Conservation (phyloP, 2,329 filamentous ascomycete genomes). For the Scedosporium dehoogii region DNA sequence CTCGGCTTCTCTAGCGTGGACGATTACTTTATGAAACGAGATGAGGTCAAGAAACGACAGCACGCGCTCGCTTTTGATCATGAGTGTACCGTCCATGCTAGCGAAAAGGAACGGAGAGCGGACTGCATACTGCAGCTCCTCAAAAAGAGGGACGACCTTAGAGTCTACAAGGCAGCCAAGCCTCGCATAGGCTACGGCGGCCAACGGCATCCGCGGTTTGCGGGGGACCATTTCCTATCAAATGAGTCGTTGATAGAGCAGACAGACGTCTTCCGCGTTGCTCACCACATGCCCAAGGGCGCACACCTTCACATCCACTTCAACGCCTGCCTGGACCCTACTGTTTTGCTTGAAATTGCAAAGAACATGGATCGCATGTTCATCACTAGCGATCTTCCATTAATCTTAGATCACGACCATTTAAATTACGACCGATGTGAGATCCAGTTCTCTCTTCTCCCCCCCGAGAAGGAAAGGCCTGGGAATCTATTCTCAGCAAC, state of each 20-base stretch:
- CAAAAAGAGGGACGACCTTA: constrained; percentile 22
- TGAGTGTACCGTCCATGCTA: constrained; percentile 20
- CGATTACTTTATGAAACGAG: constrained; percentile 22
- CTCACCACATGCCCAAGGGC: constrained; percentile 57
- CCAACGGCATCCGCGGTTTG: constrained; percentile 33
- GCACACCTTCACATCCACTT: constrained; percentile 67
- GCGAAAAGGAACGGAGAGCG: constrained; percentile 24
- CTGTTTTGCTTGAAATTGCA: constrained; percentile 45
- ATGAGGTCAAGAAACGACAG: constrained; percentile 21
- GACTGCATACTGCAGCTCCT: constrained; percentile 30
- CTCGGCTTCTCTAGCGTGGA: constrained; percentile 7
- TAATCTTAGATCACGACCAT: constrained; percentile 28
- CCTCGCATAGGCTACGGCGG: constrained; percentile 26
- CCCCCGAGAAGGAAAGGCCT: constrained; percentile 21
- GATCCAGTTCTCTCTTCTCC: constrained; percentile 50
- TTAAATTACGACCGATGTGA: constrained; percentile 43
- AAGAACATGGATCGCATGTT: constrained; percentile 56
- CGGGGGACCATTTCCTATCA: constrained; percentile 48
- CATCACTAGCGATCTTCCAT: constrained; percentile 47
- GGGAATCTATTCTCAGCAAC: constrained; percentile 37
- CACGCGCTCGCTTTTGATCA: constrained; percentile 29
- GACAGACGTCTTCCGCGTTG: constrained; percentile 48
- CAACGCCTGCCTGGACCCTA: constrained; percentile 60
- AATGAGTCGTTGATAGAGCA: constrained; percentile 42
- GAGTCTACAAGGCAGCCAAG: constrained; percentile 24